Evolutionary conservation across 2,329 filamentous ascomycete species (phyloP).

Genomic region (Cladosporium oxysporum): DNA sequence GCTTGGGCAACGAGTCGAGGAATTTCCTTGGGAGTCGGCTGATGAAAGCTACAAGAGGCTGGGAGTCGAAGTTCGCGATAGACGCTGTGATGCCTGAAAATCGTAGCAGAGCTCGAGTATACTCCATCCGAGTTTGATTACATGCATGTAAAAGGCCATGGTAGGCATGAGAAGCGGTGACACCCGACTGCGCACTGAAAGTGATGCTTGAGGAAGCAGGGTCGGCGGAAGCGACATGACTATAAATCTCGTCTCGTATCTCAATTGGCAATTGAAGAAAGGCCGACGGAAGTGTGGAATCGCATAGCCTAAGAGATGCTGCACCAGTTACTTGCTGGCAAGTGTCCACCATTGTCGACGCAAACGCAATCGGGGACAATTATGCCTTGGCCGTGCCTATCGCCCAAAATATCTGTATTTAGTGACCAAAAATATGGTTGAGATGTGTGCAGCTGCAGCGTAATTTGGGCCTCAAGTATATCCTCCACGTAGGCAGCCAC

Average conservation of each 20-base stretch:
- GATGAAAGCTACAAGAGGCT: not conserved
- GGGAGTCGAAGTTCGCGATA: not conserved
- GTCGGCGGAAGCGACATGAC: not conserved
- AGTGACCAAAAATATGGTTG: not conserved
- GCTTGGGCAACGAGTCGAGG: not conserved
- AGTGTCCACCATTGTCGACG: not conserved
- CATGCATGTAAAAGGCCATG: not conserved
- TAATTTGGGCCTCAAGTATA: not conserved
- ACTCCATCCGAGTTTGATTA: not conserved
- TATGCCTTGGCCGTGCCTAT: not conserved
- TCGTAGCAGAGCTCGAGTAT: not conserved
- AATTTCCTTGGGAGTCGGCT: not conserved
- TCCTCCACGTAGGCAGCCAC: not conserved
- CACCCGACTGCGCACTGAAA: not conserved
- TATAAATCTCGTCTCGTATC: not conserved
- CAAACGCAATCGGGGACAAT: not conserved
- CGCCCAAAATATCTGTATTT: not conserved
- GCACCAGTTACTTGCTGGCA: not conserved
- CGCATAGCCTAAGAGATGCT: not conserved
- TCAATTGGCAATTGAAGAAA: not conserved
- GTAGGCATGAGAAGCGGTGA: not conserved
- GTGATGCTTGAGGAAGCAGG: not conserved
- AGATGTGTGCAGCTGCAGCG: not conserved
- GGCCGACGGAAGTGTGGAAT: not conserved
- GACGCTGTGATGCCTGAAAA: not conserved